Conservation (phyloP, 345 rosid genomes). For the Eutrema japonicum region DNA sequence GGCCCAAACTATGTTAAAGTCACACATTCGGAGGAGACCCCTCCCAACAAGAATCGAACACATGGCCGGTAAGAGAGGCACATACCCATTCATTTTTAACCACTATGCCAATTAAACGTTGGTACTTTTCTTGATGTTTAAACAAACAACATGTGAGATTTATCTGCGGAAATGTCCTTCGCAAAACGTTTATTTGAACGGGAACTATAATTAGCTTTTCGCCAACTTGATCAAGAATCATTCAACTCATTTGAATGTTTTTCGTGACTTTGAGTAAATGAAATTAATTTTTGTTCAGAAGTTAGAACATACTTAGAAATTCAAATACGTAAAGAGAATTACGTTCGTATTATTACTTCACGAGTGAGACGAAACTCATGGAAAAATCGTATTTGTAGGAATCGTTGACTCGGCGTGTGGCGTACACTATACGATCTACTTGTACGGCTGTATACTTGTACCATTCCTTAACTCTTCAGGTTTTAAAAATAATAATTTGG, state of each 20-base stretch:
- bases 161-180: not conserved
- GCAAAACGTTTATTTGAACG: conserved; percentile 8
- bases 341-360: not conserved
- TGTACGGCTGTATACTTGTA: not conserved
- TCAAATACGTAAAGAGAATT: not conserved
- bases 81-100: too few species aligned
- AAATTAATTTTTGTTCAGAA: not conserved
- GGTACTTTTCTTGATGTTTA: conserved; percentile 25
- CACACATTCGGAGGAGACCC: too few species aligned
- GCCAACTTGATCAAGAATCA: conserved; percentile 20
- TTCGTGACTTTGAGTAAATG: conserved; percentile 11
- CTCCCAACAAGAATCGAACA: too few species aligned
- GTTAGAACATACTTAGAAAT: conserved; percentile 4
- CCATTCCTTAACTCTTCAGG: not conserved
- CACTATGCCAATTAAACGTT: too few species aligned
- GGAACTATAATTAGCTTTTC: not conserved
- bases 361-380: conserved; percentile 8
- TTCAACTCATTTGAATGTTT: conserved; percentile 27
- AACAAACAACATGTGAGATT: not conserved
- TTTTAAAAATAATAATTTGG: not conserved
- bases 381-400: not conserved
- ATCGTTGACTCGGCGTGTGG: conserved; percentile 17
- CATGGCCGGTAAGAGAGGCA: too few species aligned
- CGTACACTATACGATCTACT: not conserved
- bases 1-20: too few species aligned